A percentile compares a stretch with the other conserved stretches of the same genome.
Conservation (phyloP, 371 early-diverging fungal genomes). For the Mortierella sp. region DNA sequence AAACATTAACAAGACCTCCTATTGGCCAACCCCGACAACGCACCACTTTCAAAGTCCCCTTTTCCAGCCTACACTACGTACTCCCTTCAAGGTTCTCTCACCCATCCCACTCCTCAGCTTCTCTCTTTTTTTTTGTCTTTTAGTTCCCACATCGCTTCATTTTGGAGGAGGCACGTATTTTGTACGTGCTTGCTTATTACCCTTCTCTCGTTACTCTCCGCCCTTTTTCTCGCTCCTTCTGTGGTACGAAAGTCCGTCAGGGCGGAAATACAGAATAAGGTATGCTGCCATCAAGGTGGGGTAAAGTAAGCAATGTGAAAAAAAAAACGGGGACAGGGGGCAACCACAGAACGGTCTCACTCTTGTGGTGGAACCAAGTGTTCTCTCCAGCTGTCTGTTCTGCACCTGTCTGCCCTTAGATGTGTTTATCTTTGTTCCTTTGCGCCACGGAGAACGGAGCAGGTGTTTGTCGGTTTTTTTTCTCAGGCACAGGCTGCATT, state of each 20-base stretch:
- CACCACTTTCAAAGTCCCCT: conserved; percentile 11
- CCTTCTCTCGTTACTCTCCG: background rate
- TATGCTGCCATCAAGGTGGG: background rate
- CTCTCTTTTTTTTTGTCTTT: background rate
- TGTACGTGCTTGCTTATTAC: background rate
- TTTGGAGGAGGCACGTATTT: background rate
- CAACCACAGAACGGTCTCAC: background rate
- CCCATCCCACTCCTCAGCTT: background rate
- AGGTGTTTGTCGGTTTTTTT: background rate
- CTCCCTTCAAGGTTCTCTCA: background rate
- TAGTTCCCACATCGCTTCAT: background rate
- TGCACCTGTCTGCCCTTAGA: background rate
- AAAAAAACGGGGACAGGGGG: background rate
- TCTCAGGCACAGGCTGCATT: conserved; percentile 12
- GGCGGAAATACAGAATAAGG: background rate
- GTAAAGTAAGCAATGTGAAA: background rate
- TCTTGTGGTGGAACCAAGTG: background rate
- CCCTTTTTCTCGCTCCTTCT: background rate
- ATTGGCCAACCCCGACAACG: conserved; percentile 1
- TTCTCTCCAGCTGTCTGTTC: background rate
- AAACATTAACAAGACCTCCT: background rate
- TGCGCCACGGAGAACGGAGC: background rate
- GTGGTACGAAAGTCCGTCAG: background rate
- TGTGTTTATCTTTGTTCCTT: background rate
- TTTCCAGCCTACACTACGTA: background rate